These are phyloP conservation scores for Penicillium canescens DNA, from an alignment of 495 filamentous ascomycete genomes.

Conservation along the genomic window DNA sequence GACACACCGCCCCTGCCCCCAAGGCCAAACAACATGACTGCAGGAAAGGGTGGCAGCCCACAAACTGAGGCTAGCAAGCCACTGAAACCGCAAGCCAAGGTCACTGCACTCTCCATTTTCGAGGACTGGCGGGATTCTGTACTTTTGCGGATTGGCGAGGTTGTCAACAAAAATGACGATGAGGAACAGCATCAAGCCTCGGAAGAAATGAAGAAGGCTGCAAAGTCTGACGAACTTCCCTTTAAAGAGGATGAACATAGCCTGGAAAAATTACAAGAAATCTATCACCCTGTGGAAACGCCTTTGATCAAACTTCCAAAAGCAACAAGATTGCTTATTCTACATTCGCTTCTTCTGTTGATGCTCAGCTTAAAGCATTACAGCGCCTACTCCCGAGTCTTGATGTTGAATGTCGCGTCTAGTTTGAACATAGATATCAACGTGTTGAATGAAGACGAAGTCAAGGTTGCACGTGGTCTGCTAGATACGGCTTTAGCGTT, in stretches of 20 bases:
- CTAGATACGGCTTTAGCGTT: conserved; percentile 72
- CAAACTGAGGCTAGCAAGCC: conserved; percentile 1
- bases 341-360: conserved; percentile 67
- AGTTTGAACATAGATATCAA: conserved; percentile 66
- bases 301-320: conserved; percentile 42
- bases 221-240: conserved; percentile 19
- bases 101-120: conserved; percentile 51
- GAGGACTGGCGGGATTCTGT: conserved; percentile 66
- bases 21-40: conserved; percentile 8
- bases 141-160: conserved; percentile 61
- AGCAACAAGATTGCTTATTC: conserved; percentile 46
- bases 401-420: conserved; percentile 69
- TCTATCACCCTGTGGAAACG: conserved; percentile 49
- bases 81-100: conserved; percentile 27
- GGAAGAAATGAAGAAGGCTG: conserved; percentile 9
- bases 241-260: conserved; percentile 28
- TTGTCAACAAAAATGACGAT: conserved; percentile 59
- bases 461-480: conserved; percentile 70
- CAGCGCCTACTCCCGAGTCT: conserved; percentile 68
- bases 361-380: conserved; percentile 83
- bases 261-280: conserved; percentile 34
- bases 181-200: conserved; percentile 22
- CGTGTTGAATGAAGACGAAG: conserved; percentile 69
- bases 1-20: conserved; percentile 13
- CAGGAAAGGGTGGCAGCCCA: conserved; percentile 1